Evolutionary conservation across 192 early-diverging fungal species (phyloP).

Genomic region (Mortierella antarctica): DNA sequence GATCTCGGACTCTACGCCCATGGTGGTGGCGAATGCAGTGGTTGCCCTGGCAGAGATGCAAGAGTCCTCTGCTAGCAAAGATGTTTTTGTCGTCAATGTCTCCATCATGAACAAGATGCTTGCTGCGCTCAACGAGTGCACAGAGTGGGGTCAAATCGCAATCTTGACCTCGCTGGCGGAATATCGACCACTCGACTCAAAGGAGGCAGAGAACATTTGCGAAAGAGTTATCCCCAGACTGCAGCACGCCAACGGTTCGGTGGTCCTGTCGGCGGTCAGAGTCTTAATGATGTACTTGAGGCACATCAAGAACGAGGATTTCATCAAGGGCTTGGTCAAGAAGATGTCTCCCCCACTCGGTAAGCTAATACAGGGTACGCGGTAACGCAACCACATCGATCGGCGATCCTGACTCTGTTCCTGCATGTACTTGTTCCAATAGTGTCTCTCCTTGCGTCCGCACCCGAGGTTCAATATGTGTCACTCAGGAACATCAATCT

Average conservation of each 20-base stretch:
- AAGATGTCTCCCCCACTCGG: slow-evolving; percentile 97
- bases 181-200: slow-evolving; percentile 77
- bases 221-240: slow-evolving; percentile 93
- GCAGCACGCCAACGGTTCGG: slow-evolving; percentile 96
- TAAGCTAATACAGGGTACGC: slow-evolving; percentile 27
- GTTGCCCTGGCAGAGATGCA: slow-evolving; percentile 93
- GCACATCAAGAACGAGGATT: slow-evolving; percentile 75
- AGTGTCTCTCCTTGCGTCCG: slow-evolving; percentile 87
- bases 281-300: slow-evolving; percentile 83
- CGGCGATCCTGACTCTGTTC: not conserved
- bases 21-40: slow-evolving; percentile 98
- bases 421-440: not conserved
- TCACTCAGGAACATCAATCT: slow-evolving; percentile 96
- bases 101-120: slow-evolving; percentile 83
- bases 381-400: not conserved
- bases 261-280: slow-evolving; percentile 91
- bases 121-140: slow-evolving; percentile 96
- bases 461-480: slow-evolving; percentile 97
- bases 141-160: slow-evolving; percentile 98
- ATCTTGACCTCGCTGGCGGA: slow-evolving; percentile 88
- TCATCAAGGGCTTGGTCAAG: slow-evolving; percentile 75
- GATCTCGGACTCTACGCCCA: slow-evolving; percentile 94
- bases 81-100: slow-evolving; percentile 83
- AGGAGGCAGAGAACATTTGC: slow-evolving; percentile 89
- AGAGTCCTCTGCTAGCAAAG: slow-evolving; percentile 71